Conservation (phyloP, 2,329 filamentous ascomycete species). For the Neopestalotiopsis clavispora region DNA sequence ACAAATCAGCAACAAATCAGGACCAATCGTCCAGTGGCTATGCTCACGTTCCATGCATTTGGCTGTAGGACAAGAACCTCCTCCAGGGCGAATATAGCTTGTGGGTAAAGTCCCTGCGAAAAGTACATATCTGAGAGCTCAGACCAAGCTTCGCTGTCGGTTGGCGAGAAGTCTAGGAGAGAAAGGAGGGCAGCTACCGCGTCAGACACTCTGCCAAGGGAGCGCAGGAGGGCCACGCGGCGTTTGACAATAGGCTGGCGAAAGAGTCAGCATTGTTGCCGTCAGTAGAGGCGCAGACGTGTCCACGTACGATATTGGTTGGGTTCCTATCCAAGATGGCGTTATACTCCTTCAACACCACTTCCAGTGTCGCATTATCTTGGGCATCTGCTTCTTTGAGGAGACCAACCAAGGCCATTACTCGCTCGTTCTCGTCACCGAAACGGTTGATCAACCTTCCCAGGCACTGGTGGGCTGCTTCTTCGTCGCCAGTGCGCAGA, state of each 20-base stretch:
- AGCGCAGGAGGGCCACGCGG: constrained; percentile 77
- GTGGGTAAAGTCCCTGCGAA: constrained; percentile 75
- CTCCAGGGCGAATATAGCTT: constrained; percentile 87
- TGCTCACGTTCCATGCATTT: constrained; percentile 90
- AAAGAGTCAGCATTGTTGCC: constrained; percentile 12
- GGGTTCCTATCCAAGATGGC: constrained; percentile 73
- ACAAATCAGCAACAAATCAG: constrained; percentile 33
- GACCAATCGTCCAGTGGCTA: constrained; percentile 15
- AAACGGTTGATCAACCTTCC: constrained; percentile 80
- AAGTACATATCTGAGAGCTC: constrained; percentile 90
- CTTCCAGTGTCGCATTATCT: constrained; percentile 67
- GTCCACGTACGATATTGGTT: constrained; percentile 74
- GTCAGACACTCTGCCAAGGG: constrained; percentile 71
- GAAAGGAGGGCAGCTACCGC: constrained; percentile 76
- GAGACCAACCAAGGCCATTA: constrained; percentile 82
- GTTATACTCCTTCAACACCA: constrained; percentile 79
- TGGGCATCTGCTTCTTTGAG: constrained; percentile 82
- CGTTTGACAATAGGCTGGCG: constrained; percentile 81
- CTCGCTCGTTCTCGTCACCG: constrained; percentile 80
- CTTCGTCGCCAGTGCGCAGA: constrained; percentile 82
- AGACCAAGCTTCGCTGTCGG: constrained; percentile 91
- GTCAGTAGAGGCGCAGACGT: neutral
- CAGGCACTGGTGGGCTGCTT: constrained; percentile 76
- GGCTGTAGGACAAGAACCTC: constrained; percentile 86
- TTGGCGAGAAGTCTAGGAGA: constrained; percentile 82